Evolutionary conservation across 306 rosid genomes (phyloP).

Genomic region (Datisca glomerata): DNA sequence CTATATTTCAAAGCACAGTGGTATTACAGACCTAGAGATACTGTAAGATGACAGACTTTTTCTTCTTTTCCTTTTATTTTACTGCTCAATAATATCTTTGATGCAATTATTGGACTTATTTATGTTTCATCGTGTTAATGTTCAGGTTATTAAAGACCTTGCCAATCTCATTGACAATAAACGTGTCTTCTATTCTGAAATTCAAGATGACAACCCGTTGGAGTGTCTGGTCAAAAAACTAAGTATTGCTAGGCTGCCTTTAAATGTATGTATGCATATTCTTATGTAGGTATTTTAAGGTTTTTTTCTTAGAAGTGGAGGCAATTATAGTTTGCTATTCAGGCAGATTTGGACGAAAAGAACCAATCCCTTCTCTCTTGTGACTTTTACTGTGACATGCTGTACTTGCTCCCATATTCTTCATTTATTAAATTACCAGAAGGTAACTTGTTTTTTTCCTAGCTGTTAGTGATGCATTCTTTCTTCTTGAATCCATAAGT

Average conservation of each 20-base stretch:
- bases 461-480: not conserved
- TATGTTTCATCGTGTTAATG: no score
- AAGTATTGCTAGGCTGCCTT: constrained; percentile 19
- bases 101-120: no score
- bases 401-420: constrained; percentile 43
- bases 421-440: constrained; percentile 41
- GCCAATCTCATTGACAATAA: constrained; percentile 34
- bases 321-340: not conserved
- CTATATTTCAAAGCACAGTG: constrained; percentile 59
- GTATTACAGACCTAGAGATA: constrained; percentile 68
- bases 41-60: constrained; percentile 49
- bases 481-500: not conserved
- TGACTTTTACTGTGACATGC: constrained; percentile 42
- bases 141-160: constrained; percentile 37
- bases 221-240: constrained; percentile 46
- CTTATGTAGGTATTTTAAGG: not conserved
- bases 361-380: constrained; percentile 22
- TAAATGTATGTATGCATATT: constrained; percentile 24
- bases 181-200: constrained; percentile 67
- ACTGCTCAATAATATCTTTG: no score
- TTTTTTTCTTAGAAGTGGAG: not conserved
- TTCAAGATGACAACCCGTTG: constrained; percentile 53
- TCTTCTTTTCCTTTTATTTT: no score
- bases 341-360: constrained; percentile 31
- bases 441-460: constrained; percentile 19